Base-by-base conservation (phyloP, 2,329 filamentous ascomycete genomes). In the Aspergillus costaricaensis region DNA sequence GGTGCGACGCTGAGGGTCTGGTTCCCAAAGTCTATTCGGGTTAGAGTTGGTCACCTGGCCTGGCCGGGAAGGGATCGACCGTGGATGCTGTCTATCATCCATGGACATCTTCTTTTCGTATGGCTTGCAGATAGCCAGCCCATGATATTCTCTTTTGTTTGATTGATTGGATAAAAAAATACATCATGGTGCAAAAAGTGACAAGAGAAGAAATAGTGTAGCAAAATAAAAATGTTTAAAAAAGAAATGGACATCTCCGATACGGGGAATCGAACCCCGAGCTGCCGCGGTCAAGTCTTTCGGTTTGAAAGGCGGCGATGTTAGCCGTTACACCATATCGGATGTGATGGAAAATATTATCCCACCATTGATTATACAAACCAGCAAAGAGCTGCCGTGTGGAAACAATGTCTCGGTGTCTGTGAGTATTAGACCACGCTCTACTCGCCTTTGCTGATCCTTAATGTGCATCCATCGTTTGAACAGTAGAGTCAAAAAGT, bases 291-390 rank as follows among this genome's bases (percentile, higher is more conserved):
- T 30, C 47, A 50, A 50, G 21, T 44, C 41, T 50, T 50, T 17
- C 9, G 25, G 23, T 30, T 50, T 70, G 68, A 69, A 67, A 70
- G 66, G 68, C 67, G 64, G 56, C 67, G 67, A 70, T 70, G 67
- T 68, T 69, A 68, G 65, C 66, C 67, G 69, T 67, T 70, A 68
- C 67, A 65, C 70, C 68, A 68, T 70, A 71, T 64, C 65, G 66
- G 66, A 69, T 30, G 25, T 25, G 41, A 17, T 50, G 43, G 32
- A 6, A 15, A 5, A 30, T 15, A 32, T 2, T 8, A 4, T 1
- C 4, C 3, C 9, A 4, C 7, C 2, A 10, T 23, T 44, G 19
- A 1, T 5, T 44, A 44, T 14, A 44, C 21, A 21, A 21, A 1
- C 19, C 12, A 21, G 30, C 30, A 12, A 12, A 12, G 3, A 32